Evolutionary conservation across 208 protist species (phyloP), one percentile per base, ranked within the genome.

Genomic region (Trypanosoma caninum): DNA sequence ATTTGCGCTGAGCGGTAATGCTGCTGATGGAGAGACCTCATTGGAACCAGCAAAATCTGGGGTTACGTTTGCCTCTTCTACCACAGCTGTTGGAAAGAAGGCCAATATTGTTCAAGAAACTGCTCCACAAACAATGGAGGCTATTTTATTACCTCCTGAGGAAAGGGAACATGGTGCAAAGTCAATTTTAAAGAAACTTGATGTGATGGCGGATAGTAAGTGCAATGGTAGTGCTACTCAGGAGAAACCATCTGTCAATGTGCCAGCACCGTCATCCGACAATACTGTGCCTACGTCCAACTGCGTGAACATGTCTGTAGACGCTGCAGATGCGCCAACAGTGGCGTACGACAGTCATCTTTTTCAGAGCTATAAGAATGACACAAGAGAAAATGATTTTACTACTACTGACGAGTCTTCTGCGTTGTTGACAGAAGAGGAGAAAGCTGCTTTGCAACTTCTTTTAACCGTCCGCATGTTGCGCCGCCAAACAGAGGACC

Each of bases 401-500:
- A 22, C 7, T 35, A 35, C 5, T 33, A 35, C 37, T 54, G 8
- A 55, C 23, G 23, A 34, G 40, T 10, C 30, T 16, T 13, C 58
- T 18, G 34, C 3, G 22, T 46, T 2, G 25, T 22, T 57, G 30
- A 52, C 33, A 8, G 59, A 62, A 8, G 59, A 85, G 52, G 72
- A 77, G 33, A 31, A 62, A 27, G 65, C 71, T 2, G 78, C 73
- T 16, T 40, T 82, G 38, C 42, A 51, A 7, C 54, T 86, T 46
- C 66, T 89, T 20, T 48, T 48, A 27, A 61, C 60, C 11, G 67
- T 89, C 7, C 78, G 78, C 8, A 64, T 58, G 6, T 44, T 89
- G 34, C 78, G 82, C 8, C 61, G 60, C 10, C 72, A 89, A 45
- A 82, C 78, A 9, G 82, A 89, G 38, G 71, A 77, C n/a, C 61